Conservation (phyloP, 805 yeast species). For the Spathaspora passalidarum region DNA sequence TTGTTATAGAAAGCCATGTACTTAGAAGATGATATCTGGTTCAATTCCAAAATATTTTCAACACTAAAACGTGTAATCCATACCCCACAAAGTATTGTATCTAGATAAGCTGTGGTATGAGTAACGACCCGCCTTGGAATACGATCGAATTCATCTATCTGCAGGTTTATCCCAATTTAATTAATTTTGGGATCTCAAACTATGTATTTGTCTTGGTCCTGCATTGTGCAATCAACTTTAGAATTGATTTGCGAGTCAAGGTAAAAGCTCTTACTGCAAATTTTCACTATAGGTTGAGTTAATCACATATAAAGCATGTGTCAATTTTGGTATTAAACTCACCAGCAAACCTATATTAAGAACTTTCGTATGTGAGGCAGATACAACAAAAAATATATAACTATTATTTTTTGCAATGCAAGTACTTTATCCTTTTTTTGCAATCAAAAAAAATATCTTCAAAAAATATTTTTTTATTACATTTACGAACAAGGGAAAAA, state of each 20-base stretch:
- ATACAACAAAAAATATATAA: background rate
- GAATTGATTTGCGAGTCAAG: no score
- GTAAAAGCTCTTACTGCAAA: no score
- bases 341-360: background rate
- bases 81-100: background rate
- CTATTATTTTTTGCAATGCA: background rate
- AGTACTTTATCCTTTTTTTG: background rate
- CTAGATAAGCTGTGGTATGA: no score
- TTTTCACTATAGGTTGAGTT: no score
- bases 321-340: background rate
- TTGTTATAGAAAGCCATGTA: background rate
- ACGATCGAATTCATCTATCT: no score
- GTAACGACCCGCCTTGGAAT: no score
- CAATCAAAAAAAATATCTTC: background rate
- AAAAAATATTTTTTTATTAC: background rate
- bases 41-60: background rate
- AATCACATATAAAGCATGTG: no score
- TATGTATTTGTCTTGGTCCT: no score
- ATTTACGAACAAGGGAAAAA: background rate
- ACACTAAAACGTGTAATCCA: background rate
- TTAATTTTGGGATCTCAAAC: no score
- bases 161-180: no score
- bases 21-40: background rate
- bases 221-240: no score
- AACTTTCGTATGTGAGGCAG: background rate